Evolutionary conservation across 2,329 filamentous ascomycete genomes (phyloP).

Genomic region (Beauveria varroae): DNA sequence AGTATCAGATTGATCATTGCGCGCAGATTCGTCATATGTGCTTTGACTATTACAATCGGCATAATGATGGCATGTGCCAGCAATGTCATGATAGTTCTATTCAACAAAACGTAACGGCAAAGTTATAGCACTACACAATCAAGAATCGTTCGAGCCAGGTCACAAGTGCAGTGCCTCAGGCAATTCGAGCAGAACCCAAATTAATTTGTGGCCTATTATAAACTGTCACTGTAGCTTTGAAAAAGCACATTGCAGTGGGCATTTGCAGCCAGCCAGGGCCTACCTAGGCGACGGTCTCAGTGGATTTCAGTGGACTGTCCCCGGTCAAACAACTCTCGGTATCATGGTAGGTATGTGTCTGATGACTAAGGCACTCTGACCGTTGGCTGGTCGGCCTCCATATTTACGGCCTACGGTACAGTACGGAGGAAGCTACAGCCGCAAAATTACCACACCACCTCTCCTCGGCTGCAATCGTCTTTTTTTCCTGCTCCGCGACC

Average conservation of each 20-base stretch:
- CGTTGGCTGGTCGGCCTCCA: slow-evolving; percentile 6
- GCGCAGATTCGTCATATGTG: no score
- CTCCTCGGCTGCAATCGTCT: background rate
- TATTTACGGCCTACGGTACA: no score
- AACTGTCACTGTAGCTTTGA: background rate
- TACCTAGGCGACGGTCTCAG: no score
- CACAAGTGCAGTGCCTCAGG: background rate
- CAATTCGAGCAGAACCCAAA: background rate
- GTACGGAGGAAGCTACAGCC: background rate
- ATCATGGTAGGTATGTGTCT: no score
- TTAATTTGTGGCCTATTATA: background rate
- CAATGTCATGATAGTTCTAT: no score
- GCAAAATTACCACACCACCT: slow-evolving; percentile 8
- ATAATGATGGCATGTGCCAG: no score
- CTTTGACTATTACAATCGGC: no score
- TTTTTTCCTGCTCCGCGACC: slow-evolving; percentile 10
- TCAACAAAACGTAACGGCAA: no score
- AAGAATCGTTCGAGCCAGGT: no score
- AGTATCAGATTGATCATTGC: no score
- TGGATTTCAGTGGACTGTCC: no score
- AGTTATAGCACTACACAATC: background rate
- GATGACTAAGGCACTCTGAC: slow-evolving; percentile 6
- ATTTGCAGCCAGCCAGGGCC: background rate
- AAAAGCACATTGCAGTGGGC: background rate
- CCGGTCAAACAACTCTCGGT: no score